A percentile compares a stretch with the other conserved stretches of the same genome.
Evolutionary conservation across 768 basidiomycete genomes (phyloP).

Genomic region (Tricholoma sp.): DNA sequence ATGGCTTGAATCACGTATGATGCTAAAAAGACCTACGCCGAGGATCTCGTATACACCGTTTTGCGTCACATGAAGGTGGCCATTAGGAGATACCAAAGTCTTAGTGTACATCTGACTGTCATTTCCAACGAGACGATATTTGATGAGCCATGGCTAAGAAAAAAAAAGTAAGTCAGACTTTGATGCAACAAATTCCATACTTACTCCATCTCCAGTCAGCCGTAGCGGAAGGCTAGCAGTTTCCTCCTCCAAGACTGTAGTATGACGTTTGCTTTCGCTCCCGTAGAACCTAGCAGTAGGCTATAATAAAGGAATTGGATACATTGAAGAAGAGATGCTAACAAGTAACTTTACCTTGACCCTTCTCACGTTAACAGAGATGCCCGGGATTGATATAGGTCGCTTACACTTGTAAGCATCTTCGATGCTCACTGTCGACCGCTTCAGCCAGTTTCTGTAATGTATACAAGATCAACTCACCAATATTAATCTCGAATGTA

Average conservation of each 20-base stretch:
- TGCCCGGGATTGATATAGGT: conserved; percentile 64
- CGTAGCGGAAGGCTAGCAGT: conserved; percentile 70
- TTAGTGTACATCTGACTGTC: conserved; percentile 31
- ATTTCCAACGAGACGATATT: conserved; percentile 55
- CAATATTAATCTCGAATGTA: conserved; percentile 71
- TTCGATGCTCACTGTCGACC: conserved; percentile 67
- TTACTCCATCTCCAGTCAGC: conserved; percentile 85
- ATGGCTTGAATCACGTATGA: neutral
- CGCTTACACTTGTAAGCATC: conserved; percentile 88
- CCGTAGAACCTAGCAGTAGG: conserved; percentile 88
- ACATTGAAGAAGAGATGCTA: neutral
- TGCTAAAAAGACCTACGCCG: conserved; percentile 42
- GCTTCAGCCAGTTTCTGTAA: conserved; percentile 9
- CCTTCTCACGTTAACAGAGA: conserved; percentile 80
- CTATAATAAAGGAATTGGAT: conserved; percentile 30
- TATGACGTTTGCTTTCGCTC: conserved; percentile 45
- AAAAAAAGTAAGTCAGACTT: neutral
- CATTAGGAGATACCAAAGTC: conserved; percentile 59
- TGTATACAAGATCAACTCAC: conserved; percentile 31
- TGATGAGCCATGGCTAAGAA: conserved; percentile 80
- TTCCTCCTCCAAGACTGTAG: conserved; percentile 72
- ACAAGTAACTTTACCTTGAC: conserved; percentile 53
- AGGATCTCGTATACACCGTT: conserved; percentile 72
- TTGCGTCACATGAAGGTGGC: conserved; percentile 64
- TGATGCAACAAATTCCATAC: conserved; percentile 18